Percentiles rank a stretch among this genome's conserved stretches.
phyloP scores from a whole-genome alignment of 2,329 filamentous ascomycete genomes.

The Mycosphaerelloides madeirae region DNA sequence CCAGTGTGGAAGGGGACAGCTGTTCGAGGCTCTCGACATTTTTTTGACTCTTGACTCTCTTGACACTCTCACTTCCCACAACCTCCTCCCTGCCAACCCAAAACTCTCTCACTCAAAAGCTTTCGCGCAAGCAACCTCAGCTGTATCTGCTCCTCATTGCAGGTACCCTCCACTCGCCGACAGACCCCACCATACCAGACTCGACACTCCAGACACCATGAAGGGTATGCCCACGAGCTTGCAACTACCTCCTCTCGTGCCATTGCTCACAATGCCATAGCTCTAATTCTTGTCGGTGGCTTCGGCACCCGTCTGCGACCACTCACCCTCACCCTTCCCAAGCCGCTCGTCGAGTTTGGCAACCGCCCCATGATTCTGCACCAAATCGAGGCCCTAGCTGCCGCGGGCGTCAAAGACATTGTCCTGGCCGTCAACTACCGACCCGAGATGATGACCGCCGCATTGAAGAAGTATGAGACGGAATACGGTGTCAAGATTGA shows the following conservation, averaged over 20 bases:
- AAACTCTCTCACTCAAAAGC: too few species aligned
- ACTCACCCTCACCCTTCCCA: slow-evolving; percentile 92
- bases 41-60: too few species aligned
- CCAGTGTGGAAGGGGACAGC: too few species aligned
- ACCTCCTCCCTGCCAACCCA: neutral
- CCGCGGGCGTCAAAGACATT: slow-evolving; percentile 92
- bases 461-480: slow-evolving; percentile 89
- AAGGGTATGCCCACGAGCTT: slow-evolving; percentile 16
- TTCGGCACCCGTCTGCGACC: slow-evolving; percentile 97
- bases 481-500: slow-evolving; percentile 92
- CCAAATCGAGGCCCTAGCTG: slow-evolving; percentile 91
- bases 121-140: too few species aligned
- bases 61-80: slow-evolving; percentile 8
- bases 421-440: slow-evolving; percentile 98
- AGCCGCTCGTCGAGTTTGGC: slow-evolving; percentile 94
- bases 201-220: slow-evolving; percentile 11
- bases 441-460: slow-evolving; percentile 94
- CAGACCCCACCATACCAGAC: neutral
- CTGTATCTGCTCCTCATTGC: slow-evolving; percentile 32
- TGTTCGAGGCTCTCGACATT: too few species aligned
- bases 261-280: slow-evolving; percentile 44
- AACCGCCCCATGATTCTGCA: slow-evolving; percentile 99
- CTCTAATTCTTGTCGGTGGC: slow-evolving; percentile 97
- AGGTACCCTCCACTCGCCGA: slow-evolving; percentile 19
- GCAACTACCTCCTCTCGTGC: neutral